These are phyloP conservation scores for Aspergillus unguis DNA, from an alignment of 2,329 filamentous ascomycete genomes.

Conservation along the genomic window DNA sequence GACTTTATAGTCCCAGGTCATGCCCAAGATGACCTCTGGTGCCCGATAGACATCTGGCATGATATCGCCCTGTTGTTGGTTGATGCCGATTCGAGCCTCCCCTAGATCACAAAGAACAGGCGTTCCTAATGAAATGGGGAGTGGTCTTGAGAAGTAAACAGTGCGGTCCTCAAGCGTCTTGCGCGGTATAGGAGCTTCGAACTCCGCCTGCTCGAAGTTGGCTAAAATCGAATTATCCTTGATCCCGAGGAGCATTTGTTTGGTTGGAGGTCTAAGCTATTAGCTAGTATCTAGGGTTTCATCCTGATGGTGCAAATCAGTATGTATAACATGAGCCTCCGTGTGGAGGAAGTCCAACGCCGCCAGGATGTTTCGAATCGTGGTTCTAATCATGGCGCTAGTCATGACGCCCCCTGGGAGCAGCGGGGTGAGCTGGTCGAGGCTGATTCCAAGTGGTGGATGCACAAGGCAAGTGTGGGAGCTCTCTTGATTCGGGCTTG, in stretches of 20 bases:
- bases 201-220: constrained; percentile 44
- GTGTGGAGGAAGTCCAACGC: constrained; percentile 36
- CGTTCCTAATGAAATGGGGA: constrained; percentile 18
- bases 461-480: constrained; percentile 29
- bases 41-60: constrained; percentile 20
- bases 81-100: constrained; percentile 11
- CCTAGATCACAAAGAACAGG: constrained; percentile 31
- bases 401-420: constrained; percentile 19
- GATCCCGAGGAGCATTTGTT: constrained; percentile 42
- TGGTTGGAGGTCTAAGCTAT: constrained; percentile 35
- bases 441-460: constrained; percentile 25
- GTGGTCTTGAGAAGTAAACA: constrained; percentile 25
- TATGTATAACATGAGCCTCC: constrained; percentile 40
- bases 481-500: constrained; percentile 16
- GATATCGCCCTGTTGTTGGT: constrained; percentile 14
- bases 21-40: constrained; percentile 42
- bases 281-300: constrained; percentile 11
- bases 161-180: constrained; percentile 22
- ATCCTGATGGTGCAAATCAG: constrained; percentile 24
- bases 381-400: constrained; percentile 22
- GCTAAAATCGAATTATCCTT: constrained; percentile 32
- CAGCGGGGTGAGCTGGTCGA: constrained; percentile 18
- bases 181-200: constrained; percentile 25
- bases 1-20: constrained; percentile 41
- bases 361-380: constrained; percentile 20